These are phyloP conservation scores for Nakazawaea anatomiae DNA, from an alignment of 805 yeast species.

Conservation along the genomic window DNA sequence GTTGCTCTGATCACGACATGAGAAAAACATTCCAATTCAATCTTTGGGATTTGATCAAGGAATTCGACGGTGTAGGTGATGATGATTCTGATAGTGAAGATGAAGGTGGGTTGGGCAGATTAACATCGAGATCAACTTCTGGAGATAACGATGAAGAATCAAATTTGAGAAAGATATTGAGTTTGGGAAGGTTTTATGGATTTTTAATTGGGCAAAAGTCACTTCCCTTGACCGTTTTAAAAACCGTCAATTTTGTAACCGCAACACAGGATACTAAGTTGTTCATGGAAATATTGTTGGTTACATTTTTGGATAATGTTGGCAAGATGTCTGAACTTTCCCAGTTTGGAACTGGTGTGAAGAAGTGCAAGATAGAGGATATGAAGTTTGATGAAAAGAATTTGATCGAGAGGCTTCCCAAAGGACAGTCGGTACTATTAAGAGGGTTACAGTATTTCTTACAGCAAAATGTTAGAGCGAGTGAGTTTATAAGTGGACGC, in stretches of 20 bases:
- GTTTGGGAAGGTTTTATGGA: conserved; percentile 80
- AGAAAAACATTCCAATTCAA: conserved; percentile 83
- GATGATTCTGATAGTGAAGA: conserved; percentile 39
- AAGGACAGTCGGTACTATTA: conserved; percentile 50
- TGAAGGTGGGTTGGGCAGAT: conserved; percentile 18
- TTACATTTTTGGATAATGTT: conserved; percentile 56
- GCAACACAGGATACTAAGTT: conserved; percentile 53
- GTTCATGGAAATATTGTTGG: conserved; percentile 69
- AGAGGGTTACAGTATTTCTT: conserved; percentile 65
- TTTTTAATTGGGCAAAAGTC: conserved; percentile 66
- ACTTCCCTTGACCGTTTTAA: conserved; percentile 66
- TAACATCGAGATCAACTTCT: conserved; percentile 18
- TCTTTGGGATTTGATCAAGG: conserved; percentile 81
- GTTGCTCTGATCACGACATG: conserved; percentile 69
- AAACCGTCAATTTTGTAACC: conserved; percentile 68
- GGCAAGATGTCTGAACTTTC: conserved; percentile 57
- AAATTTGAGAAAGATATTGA: conserved; percentile 54
- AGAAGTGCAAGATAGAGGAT: conserved; percentile 22
- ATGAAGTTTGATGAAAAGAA: conserved; percentile 26
- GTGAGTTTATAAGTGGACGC: conserved; percentile 46
- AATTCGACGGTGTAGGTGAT: conserved; percentile 51
- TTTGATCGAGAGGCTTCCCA: conserved; percentile 31
- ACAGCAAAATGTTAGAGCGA: conserved; percentile 35
- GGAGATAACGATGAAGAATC: conserved; percentile 45
- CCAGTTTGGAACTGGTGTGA: conserved; percentile 36